phyloP scores from a whole-genome alignment of 176 grass and related monocot species.

The Aegilops sharonensis region DNA sequence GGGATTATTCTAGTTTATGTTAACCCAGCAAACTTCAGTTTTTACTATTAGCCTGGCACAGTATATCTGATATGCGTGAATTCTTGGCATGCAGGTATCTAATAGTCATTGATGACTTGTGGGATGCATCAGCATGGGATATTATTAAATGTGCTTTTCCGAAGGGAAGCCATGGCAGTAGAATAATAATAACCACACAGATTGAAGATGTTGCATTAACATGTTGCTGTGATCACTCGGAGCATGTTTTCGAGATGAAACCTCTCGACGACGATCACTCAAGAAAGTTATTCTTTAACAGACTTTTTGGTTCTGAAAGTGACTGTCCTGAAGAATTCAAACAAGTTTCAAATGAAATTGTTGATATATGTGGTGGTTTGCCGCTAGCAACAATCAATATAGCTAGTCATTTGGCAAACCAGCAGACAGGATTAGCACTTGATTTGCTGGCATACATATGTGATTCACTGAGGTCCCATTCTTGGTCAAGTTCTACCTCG shows the following conservation, averaged over 20 bases:
- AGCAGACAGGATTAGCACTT: accelerated
- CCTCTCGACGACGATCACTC: background rate
- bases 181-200: background rate
- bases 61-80: background rate
- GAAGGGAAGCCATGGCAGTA: accelerated
- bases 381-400: background rate
- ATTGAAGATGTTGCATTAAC: background rate
- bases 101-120: background rate
- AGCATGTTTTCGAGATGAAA: background rate
- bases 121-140: background rate
- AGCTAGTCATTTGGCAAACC: background rate
- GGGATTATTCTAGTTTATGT: background rate
- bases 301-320: background rate
- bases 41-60: background rate
- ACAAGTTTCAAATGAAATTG: background rate
- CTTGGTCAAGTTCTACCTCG: background rate
- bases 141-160: background rate
- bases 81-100: background rate
- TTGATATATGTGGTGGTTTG: background rate
- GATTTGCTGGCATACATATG: background rate
- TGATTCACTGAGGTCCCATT: background rate
- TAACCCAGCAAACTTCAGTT: background rate
- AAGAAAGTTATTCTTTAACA: background rate
- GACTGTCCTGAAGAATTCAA: background rate
- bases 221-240: background rate